phyloP scores from a whole-genome alignment of 805 yeast species.

The Metschnikowia anglica region DNA sequence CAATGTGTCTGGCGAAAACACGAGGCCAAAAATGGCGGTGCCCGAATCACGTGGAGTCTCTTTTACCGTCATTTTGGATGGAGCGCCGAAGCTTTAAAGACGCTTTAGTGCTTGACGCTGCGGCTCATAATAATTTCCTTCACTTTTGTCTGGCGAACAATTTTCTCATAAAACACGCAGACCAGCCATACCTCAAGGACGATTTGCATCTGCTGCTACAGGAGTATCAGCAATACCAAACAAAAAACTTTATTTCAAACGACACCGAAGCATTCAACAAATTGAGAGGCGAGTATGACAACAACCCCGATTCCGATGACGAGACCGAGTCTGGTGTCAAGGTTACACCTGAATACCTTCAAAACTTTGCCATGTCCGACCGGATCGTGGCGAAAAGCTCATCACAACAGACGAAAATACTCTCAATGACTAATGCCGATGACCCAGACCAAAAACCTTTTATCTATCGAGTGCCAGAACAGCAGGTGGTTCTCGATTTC shows the following conservation, averaged over 20 bases:
- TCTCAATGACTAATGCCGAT: conserved; percentile 19
- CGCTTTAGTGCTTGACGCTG: conserved; percentile 54
- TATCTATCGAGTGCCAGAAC: conserved; percentile 66
- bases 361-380: conserved; percentile 29
- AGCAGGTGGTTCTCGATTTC: conserved; percentile 68
- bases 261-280: conserved; percentile 12
- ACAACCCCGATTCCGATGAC: conserved; percentile 32
- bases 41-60: conserved; percentile 72
- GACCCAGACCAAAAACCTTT: conserved; percentile 37
- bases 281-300: conserved; percentile 24
- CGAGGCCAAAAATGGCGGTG: conserved; percentile 86
- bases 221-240: conserved; percentile 32
- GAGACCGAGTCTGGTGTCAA: conserved; percentile 25
- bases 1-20: conserved; percentile 68
- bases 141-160: conserved; percentile 31
- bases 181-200: conserved; percentile 32
- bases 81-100: conserved; percentile 49
- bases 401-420: conserved; percentile 12
- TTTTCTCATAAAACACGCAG: conserved; percentile 33
- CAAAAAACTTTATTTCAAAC: conserved; percentile 23
- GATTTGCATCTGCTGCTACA: conserved; percentile 24
- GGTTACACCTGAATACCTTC: conserved; percentile 38
- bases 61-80: conserved; percentile 40
- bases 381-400: conserved; percentile 36
- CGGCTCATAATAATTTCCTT: conserved; percentile 36